A percentile compares a stretch with the other conserved stretches of the same genome.
Evolutionary conservation across 164 flowering plant species (phyloP).

Genomic region (Liquidambar formosana): DNA sequence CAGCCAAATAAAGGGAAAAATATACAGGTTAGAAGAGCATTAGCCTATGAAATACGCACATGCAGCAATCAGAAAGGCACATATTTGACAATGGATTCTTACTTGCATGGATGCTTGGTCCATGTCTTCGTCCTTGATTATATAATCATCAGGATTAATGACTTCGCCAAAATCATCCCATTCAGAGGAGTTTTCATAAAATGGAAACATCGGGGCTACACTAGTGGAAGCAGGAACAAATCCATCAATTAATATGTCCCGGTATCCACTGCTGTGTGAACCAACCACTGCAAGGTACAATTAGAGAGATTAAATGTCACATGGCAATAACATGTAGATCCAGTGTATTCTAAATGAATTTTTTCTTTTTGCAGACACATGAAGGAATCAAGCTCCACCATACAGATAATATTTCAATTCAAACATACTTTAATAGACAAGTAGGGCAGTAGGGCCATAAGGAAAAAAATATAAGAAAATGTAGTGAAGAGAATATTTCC

Average conservation of each 20-base stretch:
- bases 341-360: neutral
- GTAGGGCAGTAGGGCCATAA: neutral
- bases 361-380: neutral
- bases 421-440: neutral
- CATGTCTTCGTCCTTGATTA: slow-evolving; percentile 78
- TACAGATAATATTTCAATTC: neutral
- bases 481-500: neutral
- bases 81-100: slow-evolving; percentile 22
- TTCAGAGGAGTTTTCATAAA: slow-evolving; percentile 68
- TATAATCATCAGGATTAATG: slow-evolving; percentile 94
- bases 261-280: slow-evolving; percentile 42
- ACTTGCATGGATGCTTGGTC: slow-evolving; percentile 58
- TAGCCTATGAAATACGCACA: neutral
- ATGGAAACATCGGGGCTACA: slow-evolving; percentile 94
- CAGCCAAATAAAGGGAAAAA: neutral
- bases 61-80: neutral
- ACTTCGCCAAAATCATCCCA: slow-evolving; percentile 99
- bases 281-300: slow-evolving; percentile 42
- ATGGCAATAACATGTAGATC: neutral
- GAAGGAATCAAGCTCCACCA: neutral
- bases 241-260: slow-evolving; percentile 85
- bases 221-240: slow-evolving; percentile 80
- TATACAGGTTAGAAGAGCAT: neutral
- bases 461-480: neutral
- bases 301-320: neutral